phyloP scores from a whole-genome alignment of 2,329 filamentous ascomycete genomes.

The Chrysoporthe puriensis region DNA sequence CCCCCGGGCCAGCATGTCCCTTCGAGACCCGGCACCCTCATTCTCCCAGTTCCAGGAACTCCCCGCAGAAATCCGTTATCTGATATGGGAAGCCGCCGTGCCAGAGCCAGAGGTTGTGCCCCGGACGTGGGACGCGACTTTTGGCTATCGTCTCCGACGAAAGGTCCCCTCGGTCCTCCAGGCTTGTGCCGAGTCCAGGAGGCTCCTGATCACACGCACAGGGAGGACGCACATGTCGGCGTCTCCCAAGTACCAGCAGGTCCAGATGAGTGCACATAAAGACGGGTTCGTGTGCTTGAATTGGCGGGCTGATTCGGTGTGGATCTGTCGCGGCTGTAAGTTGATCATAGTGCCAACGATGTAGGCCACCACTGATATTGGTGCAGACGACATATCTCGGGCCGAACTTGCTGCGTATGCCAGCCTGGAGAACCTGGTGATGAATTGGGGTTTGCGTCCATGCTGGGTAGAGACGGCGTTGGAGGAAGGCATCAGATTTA shows the following conservation, averaged over 20 bases:
- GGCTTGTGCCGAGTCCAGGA: constrained; percentile 28
- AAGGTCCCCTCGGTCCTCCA: constrained; percentile 26
- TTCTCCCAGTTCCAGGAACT: constrained; percentile 25
- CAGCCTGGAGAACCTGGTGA: constrained; percentile 27
- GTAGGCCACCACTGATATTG: not conserved
- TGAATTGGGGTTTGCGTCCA: constrained; percentile 30
- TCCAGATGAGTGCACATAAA: constrained; percentile 12
- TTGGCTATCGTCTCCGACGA: constrained; percentile 27
- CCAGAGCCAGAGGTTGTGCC: constrained; percentile 24
- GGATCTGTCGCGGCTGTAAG: constrained; percentile 29
- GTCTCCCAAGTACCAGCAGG: constrained; percentile 21
- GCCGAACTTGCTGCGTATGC: constrained; percentile 23
- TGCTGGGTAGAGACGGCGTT: constrained; percentile 29
- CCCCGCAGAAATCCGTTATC: constrained; percentile 19
- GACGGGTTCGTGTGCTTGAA: constrained; percentile 29
- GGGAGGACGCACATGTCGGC: not conserved
- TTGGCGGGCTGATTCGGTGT: constrained; percentile 27
- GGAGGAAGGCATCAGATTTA: constrained; percentile 26
- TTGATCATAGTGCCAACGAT: not conserved
- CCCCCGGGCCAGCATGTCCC: no score
- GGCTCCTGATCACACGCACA: constrained; percentile 17
- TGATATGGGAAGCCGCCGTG: constrained; percentile 28
- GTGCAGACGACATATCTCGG: constrained; percentile 22
- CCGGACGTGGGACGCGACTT: constrained; percentile 24
- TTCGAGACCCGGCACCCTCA: not conserved